Percentiles rank a stretch among this genome's conserved stretches.
Conservation (phyloP, 139 green algal genomes). For the Zygnema circumcarinatum region DNA sequence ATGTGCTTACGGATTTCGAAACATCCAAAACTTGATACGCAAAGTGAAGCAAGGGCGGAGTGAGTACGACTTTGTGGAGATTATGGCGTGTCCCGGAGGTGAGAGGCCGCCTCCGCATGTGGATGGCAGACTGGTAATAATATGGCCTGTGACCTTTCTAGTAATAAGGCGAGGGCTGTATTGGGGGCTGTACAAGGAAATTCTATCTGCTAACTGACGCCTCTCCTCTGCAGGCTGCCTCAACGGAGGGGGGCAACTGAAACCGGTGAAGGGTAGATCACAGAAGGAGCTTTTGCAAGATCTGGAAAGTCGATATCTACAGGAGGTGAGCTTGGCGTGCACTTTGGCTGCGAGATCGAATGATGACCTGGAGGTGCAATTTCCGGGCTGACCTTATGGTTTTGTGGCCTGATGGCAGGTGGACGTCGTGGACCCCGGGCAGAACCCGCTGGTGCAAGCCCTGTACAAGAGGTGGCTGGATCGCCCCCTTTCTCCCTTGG, state of each 20-base stretch:
- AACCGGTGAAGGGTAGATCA: conserved; percentile 57
- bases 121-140: background rate
- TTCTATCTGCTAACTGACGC: background rate
- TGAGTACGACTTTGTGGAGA: conserved; percentile 92
- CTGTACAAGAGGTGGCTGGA: conserved; percentile 70
- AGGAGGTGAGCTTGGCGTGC: conserved; percentile 54
- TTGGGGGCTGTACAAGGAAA: too few species aligned
- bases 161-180: background rate
- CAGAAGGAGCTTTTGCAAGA: conserved; percentile 68
- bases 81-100: conserved; percentile 93
- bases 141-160: background rate
- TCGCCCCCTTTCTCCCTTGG: conserved; percentile 38
- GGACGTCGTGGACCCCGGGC: conserved; percentile 17
- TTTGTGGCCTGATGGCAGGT: conserved; percentile 49
- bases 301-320: conserved; percentile 71
- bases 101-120: too few species aligned
- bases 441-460: conserved; percentile 61
- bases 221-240: conserved; percentile 76
- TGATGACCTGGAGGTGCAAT: conserved; percentile 27
- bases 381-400: background rate
- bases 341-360: conserved; percentile 24
- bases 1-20: conserved; percentile 90
- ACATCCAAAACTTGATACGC: conserved; percentile 95
- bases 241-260: conserved; percentile 92
- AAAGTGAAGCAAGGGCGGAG: conserved; percentile 80